Conservation (phyloP, 1,139 yeast genomes). For the Meyerozyma elateridarum region DNA sequence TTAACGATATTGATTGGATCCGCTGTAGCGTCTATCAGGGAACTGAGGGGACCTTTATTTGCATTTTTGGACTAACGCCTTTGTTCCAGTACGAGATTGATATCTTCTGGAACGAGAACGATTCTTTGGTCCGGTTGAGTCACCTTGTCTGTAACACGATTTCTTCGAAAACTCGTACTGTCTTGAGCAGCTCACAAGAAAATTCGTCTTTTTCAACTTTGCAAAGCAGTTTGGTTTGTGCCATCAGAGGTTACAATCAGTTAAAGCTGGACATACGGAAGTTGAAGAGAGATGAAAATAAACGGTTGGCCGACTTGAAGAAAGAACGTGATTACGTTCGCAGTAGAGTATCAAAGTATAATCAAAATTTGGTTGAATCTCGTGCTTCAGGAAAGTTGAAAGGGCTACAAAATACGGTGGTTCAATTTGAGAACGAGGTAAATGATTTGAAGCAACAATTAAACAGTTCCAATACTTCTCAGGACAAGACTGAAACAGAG, state of each 20-base stretch:
- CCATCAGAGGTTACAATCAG: conserved; percentile 50
- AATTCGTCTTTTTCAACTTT: conserved; percentile 54
- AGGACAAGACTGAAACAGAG: conserved; percentile 15
- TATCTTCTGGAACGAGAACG: conserved; percentile 36
- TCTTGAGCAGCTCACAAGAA: conserved; percentile 33
- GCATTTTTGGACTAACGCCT: conserved; percentile 62
- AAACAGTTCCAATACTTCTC: conserved; percentile 14
- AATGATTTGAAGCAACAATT: conserved; percentile 21
- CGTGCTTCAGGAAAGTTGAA: conserved; percentile 36
- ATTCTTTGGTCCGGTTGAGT: conserved; percentile 13
- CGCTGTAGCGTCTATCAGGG: conserved; percentile 34
- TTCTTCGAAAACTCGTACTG: conserved; percentile 25
- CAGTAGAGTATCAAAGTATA: conserved; percentile 40
- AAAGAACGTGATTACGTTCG: conserved; percentile 56
- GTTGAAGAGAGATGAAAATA: conserved; percentile 58
- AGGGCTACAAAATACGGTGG: conserved; percentile 38
- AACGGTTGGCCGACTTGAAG: conserved; percentile 46
- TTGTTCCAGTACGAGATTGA: conserved; percentile 66
- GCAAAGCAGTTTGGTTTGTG: conserved; percentile 58
- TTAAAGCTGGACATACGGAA: conserved; percentile 52
- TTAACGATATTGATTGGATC: conserved; percentile 62
- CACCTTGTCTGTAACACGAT: conserved; percentile 32
- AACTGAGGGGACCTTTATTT: conserved; percentile 39
- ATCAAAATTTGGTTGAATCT: conserved; percentile 16
- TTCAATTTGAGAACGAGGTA: conserved; percentile 38